phyloP scores from a whole-genome alignment of 1,284 basidiomycete genomes.

The Malassezia equina region DNA sequence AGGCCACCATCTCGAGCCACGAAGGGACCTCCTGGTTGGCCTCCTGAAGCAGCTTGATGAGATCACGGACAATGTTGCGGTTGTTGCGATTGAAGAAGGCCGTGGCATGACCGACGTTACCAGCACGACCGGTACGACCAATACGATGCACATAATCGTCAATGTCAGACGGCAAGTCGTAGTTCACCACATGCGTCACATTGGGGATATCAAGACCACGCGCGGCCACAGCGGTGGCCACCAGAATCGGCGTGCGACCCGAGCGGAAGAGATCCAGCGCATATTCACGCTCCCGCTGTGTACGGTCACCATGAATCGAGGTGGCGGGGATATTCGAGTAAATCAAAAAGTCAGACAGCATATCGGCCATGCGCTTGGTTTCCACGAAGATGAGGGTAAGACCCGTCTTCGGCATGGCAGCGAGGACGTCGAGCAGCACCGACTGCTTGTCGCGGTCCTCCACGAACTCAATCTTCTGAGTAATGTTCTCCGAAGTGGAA shows the following conservation, averaged over 20 bases:
- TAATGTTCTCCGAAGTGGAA: slow-evolving; percentile 98
- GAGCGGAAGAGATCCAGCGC: slow-evolving; percentile 90
- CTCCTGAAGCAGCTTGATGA: slow-evolving; percentile 85
- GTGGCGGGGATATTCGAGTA: slow-evolving; percentile 71
- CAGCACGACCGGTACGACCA: slow-evolving; percentile 97
- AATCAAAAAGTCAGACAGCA: slow-evolving; percentile 92
- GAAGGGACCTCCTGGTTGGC: slow-evolving; percentile 88
- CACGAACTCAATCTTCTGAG: slow-evolving; percentile 94
- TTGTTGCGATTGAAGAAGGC: slow-evolving; percentile 52
- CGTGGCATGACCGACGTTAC: slow-evolving; percentile 87
- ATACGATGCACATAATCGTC: slow-evolving; percentile 56
- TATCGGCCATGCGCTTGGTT: slow-evolving; percentile 98
- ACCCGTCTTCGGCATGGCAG: slow-evolving; percentile 63
- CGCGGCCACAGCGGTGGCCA: slow-evolving; percentile 95
- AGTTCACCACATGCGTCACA: slow-evolving; percentile 96
- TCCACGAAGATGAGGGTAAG: slow-evolving; percentile 95
- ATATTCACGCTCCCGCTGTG: slow-evolving; percentile 91
- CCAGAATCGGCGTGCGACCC: slow-evolving; percentile 87
- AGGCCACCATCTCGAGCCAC: slow-evolving; percentile 82
- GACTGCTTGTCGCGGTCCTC: slow-evolving; percentile 96
- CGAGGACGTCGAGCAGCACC: slow-evolving; percentile 84
- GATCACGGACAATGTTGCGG: slow-evolving; percentile 70
- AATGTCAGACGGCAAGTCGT: slow-evolving; percentile 95
- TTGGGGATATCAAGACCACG: slow-evolving; percentile 99
- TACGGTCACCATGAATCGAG: slow-evolving; percentile 95